Conservation (phyloP, 176 grass and related monocot genomes). For the Ensete ventricosum region DNA sequence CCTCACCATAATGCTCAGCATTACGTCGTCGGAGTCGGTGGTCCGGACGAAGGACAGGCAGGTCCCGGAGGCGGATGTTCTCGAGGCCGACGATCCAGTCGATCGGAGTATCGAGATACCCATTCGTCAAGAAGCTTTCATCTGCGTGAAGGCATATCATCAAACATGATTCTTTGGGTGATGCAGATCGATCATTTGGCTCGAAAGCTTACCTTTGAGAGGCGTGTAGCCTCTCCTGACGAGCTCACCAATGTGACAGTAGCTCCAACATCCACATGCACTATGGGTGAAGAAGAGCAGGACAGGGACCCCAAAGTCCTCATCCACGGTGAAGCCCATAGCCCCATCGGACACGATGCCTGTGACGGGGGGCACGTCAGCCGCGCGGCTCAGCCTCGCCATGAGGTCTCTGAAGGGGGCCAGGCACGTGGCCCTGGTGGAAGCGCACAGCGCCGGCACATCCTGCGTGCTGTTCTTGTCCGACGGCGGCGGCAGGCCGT, state of each 20-base stretch:
- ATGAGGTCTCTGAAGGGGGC: background rate
- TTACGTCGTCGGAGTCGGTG: background rate
- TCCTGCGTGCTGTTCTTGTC: background rate
- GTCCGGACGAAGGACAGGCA: background rate
- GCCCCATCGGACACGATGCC: background rate
- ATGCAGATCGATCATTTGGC: too few relatives aligned
- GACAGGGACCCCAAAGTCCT: background rate
- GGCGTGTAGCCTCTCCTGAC: background rate
- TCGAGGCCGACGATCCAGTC: background rate
- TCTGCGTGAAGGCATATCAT: background rate
- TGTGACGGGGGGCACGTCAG: background rate
- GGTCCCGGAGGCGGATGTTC: background rate
- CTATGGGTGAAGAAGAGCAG: background rate
- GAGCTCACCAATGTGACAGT: background rate
- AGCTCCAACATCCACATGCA: background rate
- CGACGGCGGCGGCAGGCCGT: background rate
- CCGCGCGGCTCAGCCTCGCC: background rate
- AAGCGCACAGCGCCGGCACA: background rate
- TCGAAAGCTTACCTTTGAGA: background rate
- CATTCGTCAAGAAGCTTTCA: conserved; percentile 3
- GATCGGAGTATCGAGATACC: background rate
- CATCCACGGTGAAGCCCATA: background rate
- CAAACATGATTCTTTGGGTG: too few relatives aligned
- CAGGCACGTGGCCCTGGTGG: background rate
- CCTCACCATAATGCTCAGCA: background rate